phyloP scores from a whole-genome alignment of 192 early-diverging fungal genomes.

The Rhizophagus clarus region DNA sequence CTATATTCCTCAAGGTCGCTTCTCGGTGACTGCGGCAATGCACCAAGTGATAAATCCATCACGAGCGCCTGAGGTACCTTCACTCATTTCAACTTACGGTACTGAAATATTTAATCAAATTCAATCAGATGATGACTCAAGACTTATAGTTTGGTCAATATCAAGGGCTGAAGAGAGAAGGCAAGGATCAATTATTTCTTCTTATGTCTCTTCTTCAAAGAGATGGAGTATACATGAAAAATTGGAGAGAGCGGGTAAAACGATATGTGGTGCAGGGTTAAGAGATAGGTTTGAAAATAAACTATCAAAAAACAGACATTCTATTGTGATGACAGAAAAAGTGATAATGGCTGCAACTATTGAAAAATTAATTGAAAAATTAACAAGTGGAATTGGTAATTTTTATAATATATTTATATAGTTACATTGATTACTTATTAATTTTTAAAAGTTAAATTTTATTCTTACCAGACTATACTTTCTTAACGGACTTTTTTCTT shows the following conservation, averaged over 20 bases:
- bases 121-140: slow-evolving; percentile 4
- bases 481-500: slow-evolving; percentile 65
- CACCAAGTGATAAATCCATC: not conserved
- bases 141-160: slow-evolving; percentile 1
- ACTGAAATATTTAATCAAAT: slow-evolving; percentile 14
- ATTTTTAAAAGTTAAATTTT: not conserved
- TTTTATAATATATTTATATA: not conserved
- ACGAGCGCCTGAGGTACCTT: not conserved
- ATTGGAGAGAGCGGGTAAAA: not conserved
- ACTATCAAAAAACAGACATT: not conserved
- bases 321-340: not conserved
- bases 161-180: not conserved
- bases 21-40: not conserved
- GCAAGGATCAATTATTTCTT: not conserved
- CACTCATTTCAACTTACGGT: slow-evolving; percentile 9
- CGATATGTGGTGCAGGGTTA: not conserved
- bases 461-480: slow-evolving; percentile 50
- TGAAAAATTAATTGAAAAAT: slow-evolving; percentile 57
- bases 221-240: slow-evolving; percentile 16
- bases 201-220: not conserved
- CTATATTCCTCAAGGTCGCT: not conserved
- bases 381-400: slow-evolving; percentile 56
- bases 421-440: not conserved
- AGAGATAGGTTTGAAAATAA: not conserved
- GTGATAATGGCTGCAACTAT: slow-evolving; percentile 59